These are phyloP conservation scores for Shiraia bambusicola DNA, from an alignment of 2,329 filamentous ascomycete genomes.

Conservation along the genomic window DNA sequence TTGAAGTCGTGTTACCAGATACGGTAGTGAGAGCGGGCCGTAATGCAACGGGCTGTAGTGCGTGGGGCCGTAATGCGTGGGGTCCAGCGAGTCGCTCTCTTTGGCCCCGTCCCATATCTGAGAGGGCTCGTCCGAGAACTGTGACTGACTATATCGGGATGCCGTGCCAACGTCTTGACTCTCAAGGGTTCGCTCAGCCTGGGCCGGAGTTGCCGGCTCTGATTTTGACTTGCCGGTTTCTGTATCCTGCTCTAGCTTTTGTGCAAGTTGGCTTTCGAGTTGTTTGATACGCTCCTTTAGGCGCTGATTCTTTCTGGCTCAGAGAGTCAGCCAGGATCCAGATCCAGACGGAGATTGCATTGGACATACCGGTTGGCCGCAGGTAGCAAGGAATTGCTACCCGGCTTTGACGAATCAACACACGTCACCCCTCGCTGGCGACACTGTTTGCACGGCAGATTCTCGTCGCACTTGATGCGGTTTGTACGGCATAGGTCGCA, in stretches of 20 bases:
- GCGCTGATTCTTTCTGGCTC: constrained; percentile 3
- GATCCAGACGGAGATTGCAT: neutral
- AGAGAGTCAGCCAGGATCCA: neutral
- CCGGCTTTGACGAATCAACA: constrained; percentile 1
- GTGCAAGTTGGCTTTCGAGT: constrained; percentile 4
- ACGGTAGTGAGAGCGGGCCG: constrained; percentile 5
- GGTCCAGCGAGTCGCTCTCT: too few relatives aligned
- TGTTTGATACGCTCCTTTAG: constrained; percentile 6
- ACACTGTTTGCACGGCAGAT: constrained; percentile 6
- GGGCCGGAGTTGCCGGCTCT: neutral
- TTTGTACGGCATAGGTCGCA: constrained; percentile 5
- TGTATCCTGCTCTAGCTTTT: neutral
- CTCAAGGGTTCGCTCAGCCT: neutral
- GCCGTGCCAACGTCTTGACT: neutral
- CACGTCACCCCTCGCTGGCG: constrained; percentile 4
- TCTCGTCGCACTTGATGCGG: constrained; percentile 6
- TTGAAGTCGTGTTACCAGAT: constrained; percentile 3
- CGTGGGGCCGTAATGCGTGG: neutral
- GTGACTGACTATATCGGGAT: neutral
- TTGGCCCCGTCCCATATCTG: too few relatives aligned
- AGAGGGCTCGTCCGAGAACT: neutral
- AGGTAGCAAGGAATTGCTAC: neutral
- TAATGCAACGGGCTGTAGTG: neutral
- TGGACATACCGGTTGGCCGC: constrained; percentile 4
- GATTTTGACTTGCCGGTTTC: neutral